phyloP scores from a whole-genome alignment of 2,329 filamentous ascomycete genomes.

The Penicillium occitanis region DNA sequence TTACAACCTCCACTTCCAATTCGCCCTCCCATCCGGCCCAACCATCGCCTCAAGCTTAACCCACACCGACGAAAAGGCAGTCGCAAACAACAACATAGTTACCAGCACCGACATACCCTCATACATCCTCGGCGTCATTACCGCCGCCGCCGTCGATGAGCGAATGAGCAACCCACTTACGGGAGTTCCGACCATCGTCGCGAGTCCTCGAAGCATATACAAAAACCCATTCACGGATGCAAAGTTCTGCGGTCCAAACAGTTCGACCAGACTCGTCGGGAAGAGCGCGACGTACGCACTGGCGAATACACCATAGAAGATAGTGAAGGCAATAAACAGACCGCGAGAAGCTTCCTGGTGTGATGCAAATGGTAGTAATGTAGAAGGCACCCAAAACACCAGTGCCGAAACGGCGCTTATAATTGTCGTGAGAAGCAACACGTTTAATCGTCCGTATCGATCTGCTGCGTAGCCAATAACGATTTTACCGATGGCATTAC shows the following conservation, averaged over 20 bases:
- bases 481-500: constrained; percentile 42
- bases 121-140: constrained; percentile 24
- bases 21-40: constrained; percentile 11
- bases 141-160: constrained; percentile 18
- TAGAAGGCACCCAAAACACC: constrained; percentile 30
- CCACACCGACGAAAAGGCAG: constrained; percentile 30
- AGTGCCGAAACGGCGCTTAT: constrained; percentile 32
- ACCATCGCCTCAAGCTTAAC: constrained; percentile 29
- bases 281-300: constrained; percentile 43
- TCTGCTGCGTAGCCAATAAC: constrained; percentile 41
- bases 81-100: constrained; percentile 27
- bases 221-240: constrained; percentile 41
- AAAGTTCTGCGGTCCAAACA: constrained; percentile 43
- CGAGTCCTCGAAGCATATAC: constrained; percentile 42
- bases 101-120: constrained; percentile 30
- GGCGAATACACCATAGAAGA: constrained; percentile 40
- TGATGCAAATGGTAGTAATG: constrained; percentile 19
- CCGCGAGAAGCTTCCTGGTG: constrained; percentile 14
- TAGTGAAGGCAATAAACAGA: constrained; percentile 34
- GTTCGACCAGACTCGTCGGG: constrained; percentile 40
- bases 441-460: constrained; percentile 41
- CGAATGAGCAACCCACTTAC: constrained; percentile 33
- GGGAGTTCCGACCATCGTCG: constrained; percentile 41
- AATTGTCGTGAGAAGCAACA: constrained; percentile 35
- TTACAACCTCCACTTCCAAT: constrained; percentile 15